Base-by-base conservation (phyloP, 768 basidiomycete genomes). In the Amanita rubescens region DNA sequence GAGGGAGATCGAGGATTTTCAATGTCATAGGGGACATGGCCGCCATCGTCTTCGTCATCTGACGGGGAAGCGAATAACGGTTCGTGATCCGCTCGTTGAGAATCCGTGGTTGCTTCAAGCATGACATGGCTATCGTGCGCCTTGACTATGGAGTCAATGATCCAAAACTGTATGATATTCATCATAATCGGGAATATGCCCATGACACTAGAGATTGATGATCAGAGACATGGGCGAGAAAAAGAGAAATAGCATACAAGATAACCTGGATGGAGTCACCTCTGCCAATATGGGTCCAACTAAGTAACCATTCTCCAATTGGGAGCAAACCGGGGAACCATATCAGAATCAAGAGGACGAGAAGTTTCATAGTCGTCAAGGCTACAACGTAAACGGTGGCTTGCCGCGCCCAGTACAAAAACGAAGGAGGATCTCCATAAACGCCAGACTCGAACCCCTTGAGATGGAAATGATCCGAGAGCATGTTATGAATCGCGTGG, bases 101-200 rank as follows among this genome's bases (percentile, higher is more conserved):
- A 42, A 33, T 69, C 63, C 15, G 75, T 62, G 53, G 74, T 69
- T 0, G 74, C 45, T 19, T 73, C 77, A 19, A 78, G 71, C 62
- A 3, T 75, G 61, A 8, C 69, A 58, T 25, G 63, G 59, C 33
- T 66, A 62, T 15, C 67, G 62, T 15, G 67, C 1, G 84, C 85
- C 69, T 94, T 94, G 63, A 94, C 89, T 49, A 94, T 93, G 0
- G 89, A 87, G 69, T 96, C 92, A 54, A 96, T 94, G 48, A 96
- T 72, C 84, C 94, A 94, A 76, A 97, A 97, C 65, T 98, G 95
- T 10, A 91, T 60, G 34, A 92, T 70, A 66, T 93, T 93, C 89
- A 91, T 90, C 39, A 84, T 70, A 59, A 89, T 87, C 0, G 93
- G 94, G 70, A 94, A 93, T 49, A 95, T 67, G 49, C 91, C 90